These are phyloP conservation scores for Entomortierella chlamydospora DNA, from an alignment of 192 early-diverging fungal genomes.

Conservation along the genomic window DNA sequence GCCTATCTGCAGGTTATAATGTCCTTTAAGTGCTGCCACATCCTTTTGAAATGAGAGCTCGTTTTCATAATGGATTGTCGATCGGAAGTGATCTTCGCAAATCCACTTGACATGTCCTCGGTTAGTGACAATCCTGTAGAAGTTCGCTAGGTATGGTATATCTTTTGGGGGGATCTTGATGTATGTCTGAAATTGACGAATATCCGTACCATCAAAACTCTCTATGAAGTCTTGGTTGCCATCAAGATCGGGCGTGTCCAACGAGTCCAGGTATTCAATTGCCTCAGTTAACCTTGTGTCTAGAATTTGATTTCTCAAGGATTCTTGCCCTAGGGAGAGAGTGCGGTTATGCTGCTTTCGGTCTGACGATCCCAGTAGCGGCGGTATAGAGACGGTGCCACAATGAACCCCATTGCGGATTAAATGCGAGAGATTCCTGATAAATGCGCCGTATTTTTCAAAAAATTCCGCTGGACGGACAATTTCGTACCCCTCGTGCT, in stretches of 20 bases:
- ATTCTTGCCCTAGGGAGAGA: conserved; percentile 17
- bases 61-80: conserved; percentile 16
- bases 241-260: conserved; percentile 7
- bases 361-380: conserved; percentile 6
- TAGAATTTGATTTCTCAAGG: conserved; percentile 16
- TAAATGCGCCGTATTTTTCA: conserved; percentile 32
- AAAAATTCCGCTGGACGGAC: conserved; percentile 25
- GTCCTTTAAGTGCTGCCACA: conserved; percentile 4
- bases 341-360: conserved; percentile 6
- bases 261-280: conserved; percentile 34
- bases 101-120: conserved; percentile 36
- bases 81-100: conserved; percentile 34
- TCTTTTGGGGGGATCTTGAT: conserved; percentile 17
- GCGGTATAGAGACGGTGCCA: conserved; percentile 22
- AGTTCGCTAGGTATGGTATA: background rate
- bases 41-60: conserved; percentile 32
- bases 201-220: conserved; percentile 22
- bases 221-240: background rate
- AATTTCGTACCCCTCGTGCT: conserved; percentile 45
- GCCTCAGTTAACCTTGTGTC: conserved; percentile 27
- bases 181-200: conserved; percentile 31
- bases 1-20: conserved; percentile 24
- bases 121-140: conserved; percentile 27
- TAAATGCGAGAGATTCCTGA: conserved; percentile 31
- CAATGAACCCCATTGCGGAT: conserved; percentile 28